These are phyloP conservation scores for Ogataea nakhonphanomensis DNA, from an alignment of 805 yeast species.

Conservation along the genomic window DNA sequence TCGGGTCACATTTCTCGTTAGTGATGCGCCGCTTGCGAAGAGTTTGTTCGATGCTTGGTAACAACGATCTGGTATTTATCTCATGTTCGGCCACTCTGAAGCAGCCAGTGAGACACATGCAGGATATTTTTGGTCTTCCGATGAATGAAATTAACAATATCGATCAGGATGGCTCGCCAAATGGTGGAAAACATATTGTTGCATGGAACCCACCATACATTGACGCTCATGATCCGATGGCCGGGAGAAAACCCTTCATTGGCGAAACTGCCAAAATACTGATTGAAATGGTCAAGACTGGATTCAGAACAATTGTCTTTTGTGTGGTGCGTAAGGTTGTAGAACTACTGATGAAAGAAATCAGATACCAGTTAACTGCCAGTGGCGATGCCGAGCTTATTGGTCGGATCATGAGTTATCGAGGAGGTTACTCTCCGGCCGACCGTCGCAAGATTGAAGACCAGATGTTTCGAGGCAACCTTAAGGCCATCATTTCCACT, in stretches of 20 bases:
- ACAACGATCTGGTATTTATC: constrained; percentile 57
- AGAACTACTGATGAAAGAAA: constrained; percentile 83
- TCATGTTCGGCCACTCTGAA: constrained; percentile 93
- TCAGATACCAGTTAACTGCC: constrained; percentile 51
- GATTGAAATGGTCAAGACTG: constrained; percentile 57
- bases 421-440: constrained; percentile 89
- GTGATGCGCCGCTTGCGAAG: constrained; percentile 79
- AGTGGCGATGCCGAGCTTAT: constrained; percentile 43
- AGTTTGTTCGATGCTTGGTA: constrained; percentile 52
- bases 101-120: constrained; percentile 71
- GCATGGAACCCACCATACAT: constrained; percentile 83
- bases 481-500: constrained; percentile 87
- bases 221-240: constrained; percentile 52
- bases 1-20: constrained; percentile 89
- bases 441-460: constrained; percentile 86
- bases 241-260: constrained; percentile 67
- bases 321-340: constrained; percentile 84
- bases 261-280: constrained; percentile 73
- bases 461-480: constrained; percentile 84
- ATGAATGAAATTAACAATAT: constrained; percentile 51
- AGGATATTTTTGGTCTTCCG: constrained; percentile 65
- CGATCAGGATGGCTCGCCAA: constrained; percentile 83
- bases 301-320: constrained; percentile 82
- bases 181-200: constrained; percentile 69
- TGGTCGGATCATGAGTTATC: constrained; percentile 80